These are phyloP conservation scores for Diaporthe citriasiana DNA, from an alignment of 2,329 filamentous ascomycete species.

Conservation along the genomic window DNA sequence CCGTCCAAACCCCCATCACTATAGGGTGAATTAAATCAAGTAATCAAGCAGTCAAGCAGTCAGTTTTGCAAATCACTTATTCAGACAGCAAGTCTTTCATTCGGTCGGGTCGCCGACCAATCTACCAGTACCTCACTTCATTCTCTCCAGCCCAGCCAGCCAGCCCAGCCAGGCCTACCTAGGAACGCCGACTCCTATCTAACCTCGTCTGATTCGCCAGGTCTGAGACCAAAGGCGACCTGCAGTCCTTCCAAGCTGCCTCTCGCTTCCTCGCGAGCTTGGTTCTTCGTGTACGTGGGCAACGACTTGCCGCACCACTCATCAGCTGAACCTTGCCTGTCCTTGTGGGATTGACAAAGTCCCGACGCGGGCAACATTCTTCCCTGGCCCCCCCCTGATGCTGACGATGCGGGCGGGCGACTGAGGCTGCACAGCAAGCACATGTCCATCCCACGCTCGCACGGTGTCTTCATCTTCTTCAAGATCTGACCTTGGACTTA, in stretches of 20 bases:
- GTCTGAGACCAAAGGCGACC: constrained; percentile 8
- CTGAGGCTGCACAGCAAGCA: neutral
- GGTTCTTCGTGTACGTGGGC: neutral
- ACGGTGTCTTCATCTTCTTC: neutral
- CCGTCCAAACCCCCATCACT: constrained; percentile 6
- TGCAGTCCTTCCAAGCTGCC: neutral
- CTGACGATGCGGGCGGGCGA: neutral
- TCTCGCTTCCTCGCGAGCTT: constrained; percentile 19
- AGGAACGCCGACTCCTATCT: neutral
- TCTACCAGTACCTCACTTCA: neutral
- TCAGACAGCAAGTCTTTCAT: neutral
- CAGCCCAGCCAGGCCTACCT: neutral
- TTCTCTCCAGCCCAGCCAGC: neutral
- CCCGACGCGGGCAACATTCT: neutral
- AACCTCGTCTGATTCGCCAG: constrained; percentile 17
- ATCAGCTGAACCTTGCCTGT: constrained; percentile 28
- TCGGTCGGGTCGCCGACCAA: neutral
- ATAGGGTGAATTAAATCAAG: constrained; percentile 21
- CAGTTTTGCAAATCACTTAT: neutral
- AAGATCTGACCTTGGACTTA: constrained; percentile 10
- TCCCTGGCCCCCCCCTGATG: neutral
- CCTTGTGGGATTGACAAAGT: constrained; percentile 1
- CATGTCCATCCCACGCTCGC: neutral
- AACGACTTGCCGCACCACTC: constrained; percentile 17
- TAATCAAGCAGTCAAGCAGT: neutral